A percentile compares a stretch with the other conserved stretches of the same genome.
These are phyloP conservation scores for Selaginella tamariscina DNA, from an alignment of 75 land plant species.

Conservation along the genomic window DNA sequence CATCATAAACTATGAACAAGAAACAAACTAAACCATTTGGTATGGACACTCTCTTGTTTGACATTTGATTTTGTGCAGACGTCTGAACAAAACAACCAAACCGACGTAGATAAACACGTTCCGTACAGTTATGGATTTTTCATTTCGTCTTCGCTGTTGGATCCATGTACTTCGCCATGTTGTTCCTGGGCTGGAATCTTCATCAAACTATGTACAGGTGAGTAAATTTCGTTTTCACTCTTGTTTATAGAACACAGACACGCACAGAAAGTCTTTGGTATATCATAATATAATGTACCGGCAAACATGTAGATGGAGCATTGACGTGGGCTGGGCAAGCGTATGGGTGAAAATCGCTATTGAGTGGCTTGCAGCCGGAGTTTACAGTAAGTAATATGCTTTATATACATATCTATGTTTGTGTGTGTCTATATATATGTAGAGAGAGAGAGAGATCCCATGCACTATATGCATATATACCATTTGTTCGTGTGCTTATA, in stretches of 20 bases:
- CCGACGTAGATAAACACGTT: constrained; percentile 32
- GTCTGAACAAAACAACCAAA: constrained; percentile 24
- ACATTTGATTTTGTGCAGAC: background rate
- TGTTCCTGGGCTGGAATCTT: constrained; percentile 72
- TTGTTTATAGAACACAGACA: background rate
- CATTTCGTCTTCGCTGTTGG: constrained; percentile 70
- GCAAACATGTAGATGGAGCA: constrained; percentile 52
- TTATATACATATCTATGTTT: too few species aligned
- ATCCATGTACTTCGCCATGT: constrained; percentile 87
- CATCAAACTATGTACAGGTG: constrained; percentile 53
- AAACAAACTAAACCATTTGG: background rate
- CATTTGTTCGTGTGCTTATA: background rate
- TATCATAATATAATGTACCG: background rate
- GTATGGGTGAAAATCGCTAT: constrained; percentile 86
- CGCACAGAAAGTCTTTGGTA: background rate
- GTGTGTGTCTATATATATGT: too few species aligned
- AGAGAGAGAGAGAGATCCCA: background rate
- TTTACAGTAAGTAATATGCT: constrained; percentile 74
- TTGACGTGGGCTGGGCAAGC: constrained; percentile 89
- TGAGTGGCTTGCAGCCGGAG: constrained; percentile 70
- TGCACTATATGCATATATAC: background rate
- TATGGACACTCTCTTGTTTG: background rate
- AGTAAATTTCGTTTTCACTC: background rate
- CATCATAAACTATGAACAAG: background rate
- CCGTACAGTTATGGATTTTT: constrained; percentile 75